phyloP scores from a whole-genome alignment of 805 yeast genomes.

The Wickerhamomyces mucosus region DNA sequence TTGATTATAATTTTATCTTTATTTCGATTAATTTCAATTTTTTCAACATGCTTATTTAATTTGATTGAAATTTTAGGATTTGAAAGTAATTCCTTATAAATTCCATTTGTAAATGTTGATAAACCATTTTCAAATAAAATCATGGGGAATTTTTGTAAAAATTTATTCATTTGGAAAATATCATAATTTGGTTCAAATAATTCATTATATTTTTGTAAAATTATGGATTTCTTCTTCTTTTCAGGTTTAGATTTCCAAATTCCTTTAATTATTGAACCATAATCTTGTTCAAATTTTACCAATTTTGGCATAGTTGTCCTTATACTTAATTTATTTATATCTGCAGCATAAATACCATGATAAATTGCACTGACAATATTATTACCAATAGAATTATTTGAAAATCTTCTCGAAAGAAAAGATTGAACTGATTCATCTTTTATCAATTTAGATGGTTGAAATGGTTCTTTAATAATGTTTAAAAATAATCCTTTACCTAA shows the following conservation, averaged over 20 bases:
- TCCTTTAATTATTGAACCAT: constrained; percentile 49
- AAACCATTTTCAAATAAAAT: constrained; percentile 49
- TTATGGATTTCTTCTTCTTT: constrained; percentile 5
- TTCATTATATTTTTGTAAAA: constrained; percentile 29
- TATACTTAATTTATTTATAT: constrained; percentile 56
- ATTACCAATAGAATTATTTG: constrained; percentile 26
- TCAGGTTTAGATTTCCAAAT: constrained; percentile 21
- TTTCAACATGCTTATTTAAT: constrained; percentile 19
- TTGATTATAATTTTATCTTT: constrained; percentile 4
- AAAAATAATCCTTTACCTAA: constrained; percentile 33
- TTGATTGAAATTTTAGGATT: constrained; percentile 33
- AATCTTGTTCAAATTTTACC: constrained; percentile 44
- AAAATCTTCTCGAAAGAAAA: constrained; percentile 59
- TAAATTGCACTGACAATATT: constrained; percentile 72
- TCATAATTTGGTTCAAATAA: constrained; percentile 32
- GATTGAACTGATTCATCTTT: constrained; percentile 66
- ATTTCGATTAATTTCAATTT: too few relatives aligned
- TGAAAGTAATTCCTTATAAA: constrained; percentile 28
- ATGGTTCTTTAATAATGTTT: constrained; percentile 44
- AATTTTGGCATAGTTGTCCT: constrained; percentile 47
- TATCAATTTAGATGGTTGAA: constrained; percentile 22
- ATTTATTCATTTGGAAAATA: constrained; percentile 20
- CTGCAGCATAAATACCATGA: constrained; percentile 93
- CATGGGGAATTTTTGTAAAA: constrained; percentile 51
- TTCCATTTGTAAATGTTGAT: constrained; percentile 37